These are phyloP conservation scores for Curvularia lunata DNA, from an alignment of 2,329 filamentous ascomycete species.

Conservation along the genomic window DNA sequence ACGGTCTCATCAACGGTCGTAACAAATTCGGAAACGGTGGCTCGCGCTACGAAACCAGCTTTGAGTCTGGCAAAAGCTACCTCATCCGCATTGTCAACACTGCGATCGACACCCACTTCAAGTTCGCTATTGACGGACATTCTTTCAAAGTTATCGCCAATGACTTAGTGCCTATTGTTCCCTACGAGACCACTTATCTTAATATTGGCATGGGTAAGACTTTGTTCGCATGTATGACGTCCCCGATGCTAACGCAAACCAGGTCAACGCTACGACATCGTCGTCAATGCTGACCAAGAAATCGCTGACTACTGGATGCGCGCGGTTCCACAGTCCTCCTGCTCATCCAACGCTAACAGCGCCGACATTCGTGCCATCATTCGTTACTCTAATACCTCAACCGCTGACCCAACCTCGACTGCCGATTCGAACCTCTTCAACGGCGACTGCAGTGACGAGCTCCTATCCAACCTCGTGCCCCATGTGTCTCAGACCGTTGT, in stretches of 20 bases:
- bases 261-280: no score
- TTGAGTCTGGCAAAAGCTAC: constrained; percentile 55
- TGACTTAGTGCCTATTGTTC: constrained; percentile 48
- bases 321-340: constrained; percentile 50
- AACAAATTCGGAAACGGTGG: not conserved
- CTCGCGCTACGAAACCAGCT: constrained; percentile 15
- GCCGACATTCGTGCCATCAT: constrained; percentile 48
- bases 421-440: constrained; percentile 46
- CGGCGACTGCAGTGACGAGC: constrained; percentile 40
- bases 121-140: constrained; percentile 40
- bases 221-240: no score
- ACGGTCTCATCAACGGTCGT: constrained; percentile 11
- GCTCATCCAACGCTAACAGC: constrained; percentile 43
- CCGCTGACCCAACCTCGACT: constrained; percentile 42
- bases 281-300: constrained; percentile 44
- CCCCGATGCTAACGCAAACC: no score
- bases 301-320: constrained; percentile 47
- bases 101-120: constrained; percentile 9
- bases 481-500: constrained; percentile 45
- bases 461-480: constrained; percentile 27
- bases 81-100: constrained; percentile 63
- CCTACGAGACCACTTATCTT: constrained; percentile 46
- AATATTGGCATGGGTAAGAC: constrained; percentile 51
- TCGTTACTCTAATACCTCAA: constrained; percentile 41
- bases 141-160: constrained; percentile 43